Conservation (phyloP, 2,329 filamentous ascomycete genomes). For the Shiraia sp. region DNA sequence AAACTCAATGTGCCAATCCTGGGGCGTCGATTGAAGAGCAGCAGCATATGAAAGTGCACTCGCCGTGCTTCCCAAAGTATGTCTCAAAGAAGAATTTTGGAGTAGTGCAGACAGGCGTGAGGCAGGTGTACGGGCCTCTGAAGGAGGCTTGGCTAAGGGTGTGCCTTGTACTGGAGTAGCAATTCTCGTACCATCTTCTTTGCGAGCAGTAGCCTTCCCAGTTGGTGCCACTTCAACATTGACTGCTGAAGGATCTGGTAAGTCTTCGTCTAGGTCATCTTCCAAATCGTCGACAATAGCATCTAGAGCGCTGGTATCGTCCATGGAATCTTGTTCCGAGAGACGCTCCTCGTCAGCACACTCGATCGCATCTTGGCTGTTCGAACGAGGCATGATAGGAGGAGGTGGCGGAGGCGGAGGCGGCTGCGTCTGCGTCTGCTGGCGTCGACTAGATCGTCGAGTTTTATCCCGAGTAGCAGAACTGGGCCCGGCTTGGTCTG, state of each 20-base stretch:
- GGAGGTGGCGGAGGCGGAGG: conserved; percentile 58
- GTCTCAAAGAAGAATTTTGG: conserved; percentile 39
- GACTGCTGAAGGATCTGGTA: conserved; percentile 82
- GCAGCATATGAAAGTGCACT: conserved; percentile 80
- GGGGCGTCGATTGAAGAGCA: conserved; percentile 76
- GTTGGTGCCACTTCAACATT: conserved; percentile 87
- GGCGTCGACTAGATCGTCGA: conserved; percentile 66
- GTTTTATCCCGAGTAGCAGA: conserved; percentile 63
- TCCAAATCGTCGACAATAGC: conserved; percentile 90
- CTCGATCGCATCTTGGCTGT: conserved; percentile 68
- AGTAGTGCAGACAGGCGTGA: conserved; percentile 36
- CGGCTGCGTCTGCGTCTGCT: conserved; percentile 51
- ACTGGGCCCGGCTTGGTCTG: conserved; percentile 50
- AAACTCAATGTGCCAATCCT: conserved; percentile 98
- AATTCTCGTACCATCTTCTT: conserved; percentile 87
- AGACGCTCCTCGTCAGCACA: conserved; percentile 91
- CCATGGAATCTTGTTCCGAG: conserved; percentile 71
- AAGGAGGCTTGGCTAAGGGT: conserved; percentile 33
- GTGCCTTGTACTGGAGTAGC: conserved; percentile 73
- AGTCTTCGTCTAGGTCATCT: conserved; percentile 70
- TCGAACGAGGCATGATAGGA: conserved; percentile 47
- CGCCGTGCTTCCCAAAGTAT: conserved; percentile 38
- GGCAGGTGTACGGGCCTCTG: conserved; percentile 31
- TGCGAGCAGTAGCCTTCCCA: conserved; percentile 86
- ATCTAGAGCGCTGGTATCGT: conserved; percentile 69